These are phyloP conservation scores for Epichloe brachyelytri DNA, from an alignment of 2,329 filamentous ascomycete species.

Conservation along the genomic window DNA sequence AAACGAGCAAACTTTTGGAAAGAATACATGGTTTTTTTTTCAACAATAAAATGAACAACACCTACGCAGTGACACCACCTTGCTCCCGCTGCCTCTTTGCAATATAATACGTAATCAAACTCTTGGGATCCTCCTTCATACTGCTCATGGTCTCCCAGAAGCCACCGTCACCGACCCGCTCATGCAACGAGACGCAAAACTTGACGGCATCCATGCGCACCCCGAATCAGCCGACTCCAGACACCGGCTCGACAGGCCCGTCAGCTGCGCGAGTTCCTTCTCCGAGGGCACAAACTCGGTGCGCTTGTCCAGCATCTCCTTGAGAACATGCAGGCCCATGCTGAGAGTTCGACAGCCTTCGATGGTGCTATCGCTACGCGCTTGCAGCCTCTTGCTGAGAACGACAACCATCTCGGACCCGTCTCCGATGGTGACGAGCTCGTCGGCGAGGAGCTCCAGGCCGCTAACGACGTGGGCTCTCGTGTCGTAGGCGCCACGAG, in stretches of 20 bases:
- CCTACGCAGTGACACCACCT: constrained; percentile 1
- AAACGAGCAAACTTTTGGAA: neutral
- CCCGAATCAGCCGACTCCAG: constrained; percentile 48
- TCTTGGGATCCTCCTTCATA: constrained; percentile 60
- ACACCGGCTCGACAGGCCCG: constrained; percentile 39
- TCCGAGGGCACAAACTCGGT: constrained; percentile 36
- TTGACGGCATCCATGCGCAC: constrained; percentile 67
- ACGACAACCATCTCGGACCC: constrained; percentile 45
- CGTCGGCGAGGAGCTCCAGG: constrained; percentile 59
- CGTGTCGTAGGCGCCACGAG: constrained; percentile 53
- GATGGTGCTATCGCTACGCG: constrained; percentile 25
- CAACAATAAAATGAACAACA: neutral
- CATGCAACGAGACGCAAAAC: constrained; percentile 61
- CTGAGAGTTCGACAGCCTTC: constrained; percentile 40
- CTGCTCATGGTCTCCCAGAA: constrained; percentile 59
- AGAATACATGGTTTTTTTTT: too few species aligned
- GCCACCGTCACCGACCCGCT: constrained; percentile 40
- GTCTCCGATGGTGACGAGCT: constrained; percentile 55
- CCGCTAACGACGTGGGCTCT: constrained; percentile 61
- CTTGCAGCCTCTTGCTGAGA: constrained; percentile 34
- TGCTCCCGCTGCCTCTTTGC: constrained; percentile 53
- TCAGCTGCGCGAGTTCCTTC: constrained; percentile 37
- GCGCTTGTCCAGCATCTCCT: constrained; percentile 41
- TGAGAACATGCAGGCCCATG: constrained; percentile 52
- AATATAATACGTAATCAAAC: constrained; percentile 69